A percentile compares a stretch with the other conserved stretches of the same genome.
Conservation (phyloP, 1,139 yeast species). For the Yamadazyma membranifaciens region DNA sequence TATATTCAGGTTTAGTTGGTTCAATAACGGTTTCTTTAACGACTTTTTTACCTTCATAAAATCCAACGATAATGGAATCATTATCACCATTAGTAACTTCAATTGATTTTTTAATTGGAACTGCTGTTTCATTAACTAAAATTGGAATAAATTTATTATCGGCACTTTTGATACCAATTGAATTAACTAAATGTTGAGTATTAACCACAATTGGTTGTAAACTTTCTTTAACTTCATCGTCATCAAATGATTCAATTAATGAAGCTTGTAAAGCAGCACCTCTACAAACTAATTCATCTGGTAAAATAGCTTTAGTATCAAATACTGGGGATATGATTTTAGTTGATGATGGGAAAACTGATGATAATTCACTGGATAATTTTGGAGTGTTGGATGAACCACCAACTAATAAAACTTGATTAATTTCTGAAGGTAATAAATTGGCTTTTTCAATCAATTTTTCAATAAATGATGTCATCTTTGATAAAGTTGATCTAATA, state of each 20-base stretch:
- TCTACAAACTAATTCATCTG: constrained; percentile 86
- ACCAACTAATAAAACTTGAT: constrained; percentile 90
- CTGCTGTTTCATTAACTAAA: constrained; percentile 81
- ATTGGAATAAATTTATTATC: constrained; percentile 73
- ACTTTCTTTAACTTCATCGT: constrained; percentile 81
- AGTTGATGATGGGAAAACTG: constrained; percentile 80
- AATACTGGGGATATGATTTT: constrained; percentile 72
- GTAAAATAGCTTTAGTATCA: constrained; percentile 77
- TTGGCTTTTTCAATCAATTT: constrained; percentile 77
- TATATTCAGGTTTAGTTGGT: constrained; percentile 40
- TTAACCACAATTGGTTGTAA: constrained; percentile 82
- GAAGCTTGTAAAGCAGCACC: constrained; percentile 99
- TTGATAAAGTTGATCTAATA: constrained; percentile 72
- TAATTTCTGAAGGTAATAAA: constrained; percentile 80
- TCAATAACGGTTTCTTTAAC: constrained; percentile 77
- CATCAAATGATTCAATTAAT: constrained; percentile 78
- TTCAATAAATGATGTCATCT: constrained; percentile 77
- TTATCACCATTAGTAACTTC: constrained; percentile 61
- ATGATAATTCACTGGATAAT: constrained; percentile 71
- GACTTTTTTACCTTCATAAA: constrained; percentile 82
- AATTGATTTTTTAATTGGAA: constrained; percentile 82
- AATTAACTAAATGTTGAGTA: constrained; percentile 81
- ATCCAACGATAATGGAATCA: constrained; percentile 63
- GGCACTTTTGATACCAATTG: constrained; percentile 81
- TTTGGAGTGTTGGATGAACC: constrained; percentile 94